A percentile compares a stretch with the other conserved stretches of the same genome.
Conservation (phyloP, 2,329 filamentous ascomycete species). For the Aspergillus pseudoterreus region DNA sequence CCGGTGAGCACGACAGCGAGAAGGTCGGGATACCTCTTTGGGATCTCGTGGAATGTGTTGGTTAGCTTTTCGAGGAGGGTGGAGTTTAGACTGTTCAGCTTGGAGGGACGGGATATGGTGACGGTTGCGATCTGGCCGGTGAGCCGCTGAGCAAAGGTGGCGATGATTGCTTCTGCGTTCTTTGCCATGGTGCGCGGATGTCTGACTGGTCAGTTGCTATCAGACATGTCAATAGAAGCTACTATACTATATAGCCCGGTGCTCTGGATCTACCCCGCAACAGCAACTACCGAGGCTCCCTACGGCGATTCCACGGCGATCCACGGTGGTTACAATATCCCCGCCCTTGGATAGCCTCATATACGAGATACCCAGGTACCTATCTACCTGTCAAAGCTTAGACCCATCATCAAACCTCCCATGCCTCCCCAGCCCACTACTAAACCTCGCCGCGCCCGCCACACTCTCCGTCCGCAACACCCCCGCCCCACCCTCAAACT, state of each 20-base stretch:
- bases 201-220: too few relatives aligned
- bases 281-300: background rate
- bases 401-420: slow-evolving; percentile 47
- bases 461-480: slow-evolving; percentile 46
- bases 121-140: slow-evolving; percentile 20
- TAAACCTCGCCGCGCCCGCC: slow-evolving; percentile 40
- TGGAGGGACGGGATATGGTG: slow-evolving; percentile 23
- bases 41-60: slow-evolving; percentile 11
- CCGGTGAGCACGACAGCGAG: slow-evolving; percentile 48
- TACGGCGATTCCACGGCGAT: background rate
- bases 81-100: slow-evolving; percentile 25
- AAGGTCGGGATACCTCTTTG: slow-evolving; percentile 12
- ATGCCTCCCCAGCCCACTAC: slow-evolving; percentile 37
- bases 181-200: background rate
- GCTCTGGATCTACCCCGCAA: background rate
- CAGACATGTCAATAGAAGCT: too few relatives aligned
- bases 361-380: too few relatives aligned
- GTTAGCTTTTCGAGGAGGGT: slow-evolving; percentile 17
- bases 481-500: slow-evolving; percentile 44
- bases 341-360: background rate
- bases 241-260: too few relatives aligned
- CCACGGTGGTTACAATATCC: background rate
- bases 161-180: slow-evolving; percentile 9
- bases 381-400: slow-evolving; percentile 1
- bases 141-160: slow-evolving; percentile 10